Evolutionary conservation across 192 early-diverging fungal genomes (phyloP).

Genomic region (Dispira parvispora): DNA sequence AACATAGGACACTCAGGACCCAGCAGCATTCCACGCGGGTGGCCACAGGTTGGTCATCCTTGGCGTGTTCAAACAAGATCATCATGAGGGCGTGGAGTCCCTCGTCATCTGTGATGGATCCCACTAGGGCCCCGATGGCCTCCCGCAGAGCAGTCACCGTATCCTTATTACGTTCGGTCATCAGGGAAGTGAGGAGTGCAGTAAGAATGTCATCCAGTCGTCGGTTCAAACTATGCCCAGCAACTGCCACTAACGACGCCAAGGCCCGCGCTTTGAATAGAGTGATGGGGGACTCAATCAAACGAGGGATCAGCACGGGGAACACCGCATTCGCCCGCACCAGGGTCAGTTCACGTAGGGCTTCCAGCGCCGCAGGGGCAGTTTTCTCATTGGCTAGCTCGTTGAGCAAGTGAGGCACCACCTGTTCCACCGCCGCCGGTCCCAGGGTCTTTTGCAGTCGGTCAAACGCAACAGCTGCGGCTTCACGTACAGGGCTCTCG

Average conservation of each 20-base stretch:
- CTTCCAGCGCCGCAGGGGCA: conserved; percentile 69
- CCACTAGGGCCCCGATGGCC: conserved; percentile 51
- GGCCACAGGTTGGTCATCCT: conserved; percentile 22
- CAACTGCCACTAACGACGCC: conserved; percentile 75
- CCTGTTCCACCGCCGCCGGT: conserved; percentile 79
- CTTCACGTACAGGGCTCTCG: conserved; percentile 73
- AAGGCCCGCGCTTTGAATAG: conserved; percentile 87
- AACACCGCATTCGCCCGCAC: conserved; percentile 94
- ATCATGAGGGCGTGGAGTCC: conserved; percentile 64
- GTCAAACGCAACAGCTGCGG: conserved; percentile 86
- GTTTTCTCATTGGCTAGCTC: conserved; percentile 43
- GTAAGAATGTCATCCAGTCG: conserved; percentile 66
- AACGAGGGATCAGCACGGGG: conserved; percentile 92
- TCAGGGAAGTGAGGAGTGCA: conserved; percentile 65
- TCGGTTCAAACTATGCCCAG: conserved; percentile 65
- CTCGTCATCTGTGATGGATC: conserved; percentile 64
- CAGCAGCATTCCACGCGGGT: conserved; percentile 35
- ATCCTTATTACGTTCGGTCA: conserved; percentile 41
- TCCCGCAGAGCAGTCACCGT: conserved; percentile 50
- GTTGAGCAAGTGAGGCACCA: conserved; percentile 77
- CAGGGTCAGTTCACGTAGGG: conserved; percentile 93
- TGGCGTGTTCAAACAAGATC: conserved; percentile 56
- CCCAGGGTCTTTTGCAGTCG: conserved; percentile 82
- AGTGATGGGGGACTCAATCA: conserved; percentile 73
- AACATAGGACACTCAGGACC: conserved; percentile 43